Conservation (phyloP, 2,329 filamentous ascomycete species). For the Neoarthrinium moseri region DNA sequence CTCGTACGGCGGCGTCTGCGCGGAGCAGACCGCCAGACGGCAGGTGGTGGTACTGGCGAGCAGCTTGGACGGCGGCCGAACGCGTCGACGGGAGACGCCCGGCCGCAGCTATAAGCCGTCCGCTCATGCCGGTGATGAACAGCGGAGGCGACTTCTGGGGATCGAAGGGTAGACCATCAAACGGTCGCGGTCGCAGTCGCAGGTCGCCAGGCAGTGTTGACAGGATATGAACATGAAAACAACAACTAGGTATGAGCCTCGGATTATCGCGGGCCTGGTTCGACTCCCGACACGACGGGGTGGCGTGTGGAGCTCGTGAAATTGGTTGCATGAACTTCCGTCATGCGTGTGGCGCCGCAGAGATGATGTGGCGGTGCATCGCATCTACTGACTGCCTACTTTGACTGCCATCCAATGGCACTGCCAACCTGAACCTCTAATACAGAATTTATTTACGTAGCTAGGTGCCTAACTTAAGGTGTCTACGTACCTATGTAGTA, state of each 20-base stretch:
- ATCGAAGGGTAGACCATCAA: slow-evolving; percentile 24
- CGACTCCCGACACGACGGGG: neutral
- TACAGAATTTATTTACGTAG: too few relatives aligned
- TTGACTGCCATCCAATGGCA: too few relatives aligned
- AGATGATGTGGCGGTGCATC: neutral
- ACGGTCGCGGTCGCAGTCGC: slow-evolving; percentile 1
- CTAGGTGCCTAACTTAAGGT: too few relatives aligned
- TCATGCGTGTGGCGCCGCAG: neutral
- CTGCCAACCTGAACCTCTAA: neutral
- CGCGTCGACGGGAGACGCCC: slow-evolving; percentile 28
- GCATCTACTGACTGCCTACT: neutral
- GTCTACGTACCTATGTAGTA: too few relatives aligned
- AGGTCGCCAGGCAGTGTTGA: neutral
- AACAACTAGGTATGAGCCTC: neutral
- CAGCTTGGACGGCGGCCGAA: slow-evolving; percentile 39
- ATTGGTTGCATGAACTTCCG: neutral
- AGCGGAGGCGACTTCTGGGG: slow-evolving; percentile 26
- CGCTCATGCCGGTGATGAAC: slow-evolving; percentile 31
- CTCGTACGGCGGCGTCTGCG: slow-evolving; percentile 61
- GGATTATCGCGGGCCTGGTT: neutral
- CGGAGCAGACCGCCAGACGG: slow-evolving; percentile 69
- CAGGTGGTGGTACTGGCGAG: slow-evolving; percentile 65
- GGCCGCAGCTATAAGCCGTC: slow-evolving; percentile 32
- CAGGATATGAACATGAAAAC: neutral
- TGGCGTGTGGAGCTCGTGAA: neutral